Base-by-base conservation (phyloP, 305 asterid genomes). In the Stenogyne calaminthoides region DNA sequence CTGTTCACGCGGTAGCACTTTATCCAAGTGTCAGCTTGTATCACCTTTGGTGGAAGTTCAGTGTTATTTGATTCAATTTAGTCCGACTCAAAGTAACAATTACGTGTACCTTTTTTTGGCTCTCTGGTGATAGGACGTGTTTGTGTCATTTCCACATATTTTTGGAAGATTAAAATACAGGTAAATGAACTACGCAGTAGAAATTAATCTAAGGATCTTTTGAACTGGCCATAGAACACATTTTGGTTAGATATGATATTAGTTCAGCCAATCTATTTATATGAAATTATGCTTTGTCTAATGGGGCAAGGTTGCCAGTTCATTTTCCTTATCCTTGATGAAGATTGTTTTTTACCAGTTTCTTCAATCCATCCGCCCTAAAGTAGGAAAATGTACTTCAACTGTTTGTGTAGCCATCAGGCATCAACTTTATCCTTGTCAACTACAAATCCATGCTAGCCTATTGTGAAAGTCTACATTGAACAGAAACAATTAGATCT, bases 401-500 rank as follows among this genome's bases (percentile, higher is more conserved):
- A 40, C 32, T 58, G 64, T 36, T 74, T 60, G 5, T 16, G 42
- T 7, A 8, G 20, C 69, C 29, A 52, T 74, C n/a, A n/a, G n/a
- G n/a, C n/a, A n/a, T n/a, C 40, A 15, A 18, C 44, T 42, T 71
- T 66, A 64, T 68, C 66, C 7, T 71, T 59, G 40, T 67, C 57
- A 37, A 19, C 46, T 61, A 15, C 42, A 67, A 59, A 39, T 55
- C 18, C 46, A 22, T 70, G 16, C 54, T 46, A 16, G 62, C 52
- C 64, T 75, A 18, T 57, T 63, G 11, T 55, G 69, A 59, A 39
- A 40, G 78, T 37, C 63, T 56, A 58, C 19, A 29, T 72, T 57
- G 66, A 64, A 61, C 37, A 37, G 64, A 56, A 36, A 55, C 49
- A 32, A 15, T 32, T 60, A 60, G 46, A 65, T 73, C 8, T 39